These are phyloP conservation scores for Fusarium sp. DNA, from an alignment of 2,329 filamentous ascomycete species.

Conservation along the genomic window DNA sequence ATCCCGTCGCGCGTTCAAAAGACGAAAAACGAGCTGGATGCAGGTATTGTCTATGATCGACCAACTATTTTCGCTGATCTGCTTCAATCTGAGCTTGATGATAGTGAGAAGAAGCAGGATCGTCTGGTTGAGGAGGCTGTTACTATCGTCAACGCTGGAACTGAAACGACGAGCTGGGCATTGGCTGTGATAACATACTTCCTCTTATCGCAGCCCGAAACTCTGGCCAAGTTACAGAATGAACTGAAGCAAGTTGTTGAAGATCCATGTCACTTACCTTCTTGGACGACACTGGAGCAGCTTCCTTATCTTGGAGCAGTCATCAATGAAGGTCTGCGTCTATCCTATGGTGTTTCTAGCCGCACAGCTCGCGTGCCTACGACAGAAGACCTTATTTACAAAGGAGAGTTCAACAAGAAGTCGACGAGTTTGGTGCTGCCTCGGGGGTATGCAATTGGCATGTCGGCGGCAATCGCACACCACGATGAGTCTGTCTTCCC, in stretches of 20 bases:
- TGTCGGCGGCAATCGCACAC: slow-evolving; percentile 12
- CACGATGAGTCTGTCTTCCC: slow-evolving; percentile 11
- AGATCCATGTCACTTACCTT: slow-evolving; percentile 3
- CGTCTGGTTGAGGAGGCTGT: slow-evolving; percentile 4
- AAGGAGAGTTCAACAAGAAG: slow-evolving; percentile 14
- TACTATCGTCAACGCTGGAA: slow-evolving; percentile 13
- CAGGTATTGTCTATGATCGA: slow-evolving; percentile 5
- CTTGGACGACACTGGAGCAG: slow-evolving; percentile 13
- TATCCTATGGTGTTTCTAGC: slow-evolving; percentile 13
- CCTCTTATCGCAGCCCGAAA: slow-evolving; percentile 5
- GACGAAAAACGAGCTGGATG: not conserved
- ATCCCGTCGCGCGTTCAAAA: slow-evolving; percentile 9
- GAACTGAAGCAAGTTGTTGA: not conserved
- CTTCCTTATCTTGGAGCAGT: not conserved
- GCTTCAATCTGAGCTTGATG: not conserved
- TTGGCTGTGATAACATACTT: slow-evolving; percentile 24
- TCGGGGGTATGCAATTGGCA: slow-evolving; percentile 15
- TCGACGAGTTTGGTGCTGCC: not conserved
- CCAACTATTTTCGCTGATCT: slow-evolving; percentile 16
- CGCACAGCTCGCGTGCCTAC: slow-evolving; percentile 9
- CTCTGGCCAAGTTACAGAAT: not conserved
- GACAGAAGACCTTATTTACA: slow-evolving; percentile 6
- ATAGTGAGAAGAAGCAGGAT: slow-evolving; percentile 1
- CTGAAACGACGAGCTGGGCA: slow-evolving; percentile 18
- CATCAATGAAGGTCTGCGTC: slow-evolving; percentile 6